phyloP scores from a whole-genome alignment of 1,139 yeast genomes.

The Candida neerlandica region DNA sequence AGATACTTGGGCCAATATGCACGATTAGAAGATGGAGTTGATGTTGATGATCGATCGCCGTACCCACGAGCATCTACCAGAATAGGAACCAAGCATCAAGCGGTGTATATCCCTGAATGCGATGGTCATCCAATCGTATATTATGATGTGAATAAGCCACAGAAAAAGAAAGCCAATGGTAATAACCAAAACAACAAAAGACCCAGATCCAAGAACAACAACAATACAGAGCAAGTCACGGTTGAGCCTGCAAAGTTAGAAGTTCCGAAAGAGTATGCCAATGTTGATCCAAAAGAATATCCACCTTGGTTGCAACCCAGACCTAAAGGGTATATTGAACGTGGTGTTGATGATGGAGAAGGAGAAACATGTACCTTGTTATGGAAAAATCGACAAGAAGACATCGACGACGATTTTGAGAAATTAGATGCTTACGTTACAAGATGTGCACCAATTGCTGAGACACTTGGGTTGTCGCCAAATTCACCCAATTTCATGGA shows the following conservation, averaged over 20 bases:
- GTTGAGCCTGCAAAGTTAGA: conserved; percentile 40
- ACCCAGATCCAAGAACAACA: conserved; percentile 21
- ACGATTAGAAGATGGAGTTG: conserved; percentile 75
- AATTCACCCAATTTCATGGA: conserved; percentile 81
- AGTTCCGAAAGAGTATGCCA: conserved; percentile 51
- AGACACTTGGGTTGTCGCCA: conserved; percentile 46
- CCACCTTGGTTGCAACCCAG: conserved; percentile 80
- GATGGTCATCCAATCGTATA: conserved; percentile 62
- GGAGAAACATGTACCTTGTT: conserved; percentile 60
- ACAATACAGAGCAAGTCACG: conserved; percentile 21
- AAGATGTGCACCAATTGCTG: conserved; percentile 60
- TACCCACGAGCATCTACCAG: conserved; percentile 83
- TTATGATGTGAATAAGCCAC: conserved; percentile 48
- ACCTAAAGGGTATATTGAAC: conserved; percentile 80
- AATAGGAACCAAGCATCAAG: conserved; percentile 76
- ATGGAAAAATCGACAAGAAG: conserved; percentile 59
- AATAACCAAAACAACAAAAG: conserved; percentile 3
- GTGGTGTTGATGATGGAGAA: conserved; percentile 71
- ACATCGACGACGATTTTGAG: conserved; percentile 30
- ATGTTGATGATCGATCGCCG: conserved; percentile 72
- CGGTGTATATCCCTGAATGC: conserved; percentile 67
- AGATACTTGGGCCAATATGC: conserved; percentile 81
- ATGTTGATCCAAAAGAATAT: conserved; percentile 45
- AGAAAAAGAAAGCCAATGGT: conserved; percentile 13
- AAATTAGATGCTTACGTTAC: conserved; percentile 57